A percentile compares a stretch with the other conserved stretches of the same genome.
These are phyloP conservation scores for Phytophthora colocasiae DNA, from an alignment of 352 stramenopile genomes.

Conservation along the genomic window DNA sequence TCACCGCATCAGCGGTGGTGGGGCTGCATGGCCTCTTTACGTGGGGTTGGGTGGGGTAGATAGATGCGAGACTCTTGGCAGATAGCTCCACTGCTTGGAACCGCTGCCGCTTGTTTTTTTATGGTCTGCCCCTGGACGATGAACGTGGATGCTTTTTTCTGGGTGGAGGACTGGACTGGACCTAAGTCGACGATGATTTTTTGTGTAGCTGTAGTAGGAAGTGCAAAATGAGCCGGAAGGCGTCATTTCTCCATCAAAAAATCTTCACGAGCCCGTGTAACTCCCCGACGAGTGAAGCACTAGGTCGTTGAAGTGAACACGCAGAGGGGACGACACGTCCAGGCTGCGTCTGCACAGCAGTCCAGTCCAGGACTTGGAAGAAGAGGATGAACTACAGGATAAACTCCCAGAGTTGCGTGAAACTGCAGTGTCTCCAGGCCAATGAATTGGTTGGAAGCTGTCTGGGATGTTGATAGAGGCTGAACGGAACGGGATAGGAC, in stretches of 20 bases:
- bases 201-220: slow-evolving; percentile 10
- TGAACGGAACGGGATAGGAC: slow-evolving; percentile 21
- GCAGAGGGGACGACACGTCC: slow-evolving; percentile 72
- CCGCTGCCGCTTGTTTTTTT: slow-evolving; percentile 32
- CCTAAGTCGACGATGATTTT: slow-evolving; percentile 12
- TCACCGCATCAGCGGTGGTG: slow-evolving; percentile 15
- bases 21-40: slow-evolving; percentile 32
- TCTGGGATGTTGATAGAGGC: slow-evolving; percentile 67
- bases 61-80: slow-evolving; percentile 25
- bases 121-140: slow-evolving; percentile 27
- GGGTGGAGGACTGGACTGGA: slow-evolving; percentile 24
- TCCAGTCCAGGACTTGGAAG: slow-evolving; percentile 63
- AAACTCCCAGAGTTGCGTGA: slow-evolving; percentile 26
- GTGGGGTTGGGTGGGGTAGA: slow-evolving; percentile 8
- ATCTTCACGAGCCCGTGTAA: slow-evolving; percentile 58
- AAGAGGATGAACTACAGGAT: slow-evolving; percentile 52
- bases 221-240: slow-evolving; percentile 1
- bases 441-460: slow-evolving; percentile 44
- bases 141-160: slow-evolving; percentile 17
- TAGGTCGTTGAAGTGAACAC: slow-evolving; percentile 65
- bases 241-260: slow-evolving; percentile 7
- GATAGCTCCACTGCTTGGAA: slow-evolving; percentile 28
- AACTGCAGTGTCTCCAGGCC: slow-evolving; percentile 31
- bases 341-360: slow-evolving; percentile 75
- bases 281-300: slow-evolving; percentile 69